Evolutionary conservation across 129 eudicot genomes (phyloP).

Genomic region (Tanacetum coccineum): DNA sequence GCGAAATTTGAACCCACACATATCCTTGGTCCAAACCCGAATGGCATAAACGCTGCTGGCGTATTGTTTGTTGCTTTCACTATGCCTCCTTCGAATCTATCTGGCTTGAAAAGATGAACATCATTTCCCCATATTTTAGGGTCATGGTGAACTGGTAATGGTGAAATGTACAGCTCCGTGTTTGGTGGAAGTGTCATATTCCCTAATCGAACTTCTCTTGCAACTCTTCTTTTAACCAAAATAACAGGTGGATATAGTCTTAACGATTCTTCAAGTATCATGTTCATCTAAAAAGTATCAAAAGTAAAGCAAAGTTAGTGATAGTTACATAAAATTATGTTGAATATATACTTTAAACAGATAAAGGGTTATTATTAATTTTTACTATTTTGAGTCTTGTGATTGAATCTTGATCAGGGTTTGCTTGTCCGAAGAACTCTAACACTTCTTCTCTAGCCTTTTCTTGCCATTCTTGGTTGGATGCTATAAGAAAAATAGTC

Average conservation of each 20-base stretch:
- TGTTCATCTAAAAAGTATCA: conserved; percentile 45
- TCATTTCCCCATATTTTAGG: too few relatives aligned
- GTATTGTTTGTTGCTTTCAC: too few relatives aligned
- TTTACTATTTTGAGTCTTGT: conserved; percentile 53
- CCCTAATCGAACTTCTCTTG: too few relatives aligned
- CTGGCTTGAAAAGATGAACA: too few relatives aligned
- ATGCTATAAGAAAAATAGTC: conserved; percentile 56
- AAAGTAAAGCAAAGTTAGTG: not conserved
- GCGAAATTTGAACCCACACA: too few relatives aligned
- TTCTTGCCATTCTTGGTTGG: conserved; percentile 68
- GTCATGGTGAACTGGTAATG: too few relatives aligned
- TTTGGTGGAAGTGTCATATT: too few relatives aligned
- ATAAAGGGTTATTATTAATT: conserved; percentile 7
- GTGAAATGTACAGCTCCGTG: too few relatives aligned
- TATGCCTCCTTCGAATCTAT: too few relatives aligned
- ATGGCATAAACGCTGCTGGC: too few relatives aligned
- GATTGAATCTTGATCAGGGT: conserved; percentile 54
- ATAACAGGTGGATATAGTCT: conserved; percentile 76
- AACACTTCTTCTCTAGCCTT: conserved; percentile 55
- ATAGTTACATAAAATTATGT: not conserved
- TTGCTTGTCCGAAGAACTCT: conserved; percentile 33
- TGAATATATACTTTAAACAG: not conserved
- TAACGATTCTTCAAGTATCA: conserved; percentile 68
- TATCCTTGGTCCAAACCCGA: too few relatives aligned
- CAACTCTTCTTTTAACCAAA: conserved; percentile 39